Evolutionary conservation across 192 early-diverging fungal genomes (phyloP).

Genomic region (Backusella macrospora): DNA sequence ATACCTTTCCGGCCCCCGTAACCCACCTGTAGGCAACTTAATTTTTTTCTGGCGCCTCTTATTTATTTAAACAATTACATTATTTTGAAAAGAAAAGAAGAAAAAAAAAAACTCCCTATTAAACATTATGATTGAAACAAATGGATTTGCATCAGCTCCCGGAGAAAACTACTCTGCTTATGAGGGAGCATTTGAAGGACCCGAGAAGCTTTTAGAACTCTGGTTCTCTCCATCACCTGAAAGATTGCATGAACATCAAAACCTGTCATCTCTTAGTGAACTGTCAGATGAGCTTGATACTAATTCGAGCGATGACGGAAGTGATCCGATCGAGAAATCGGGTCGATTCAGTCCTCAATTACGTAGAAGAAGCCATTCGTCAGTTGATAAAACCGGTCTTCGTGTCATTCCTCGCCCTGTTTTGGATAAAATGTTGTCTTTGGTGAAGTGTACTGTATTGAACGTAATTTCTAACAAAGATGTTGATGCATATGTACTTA

Average conservation of each 20-base stretch:
- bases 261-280: conserved; percentile 3
- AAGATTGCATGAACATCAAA: conserved; percentile 24
- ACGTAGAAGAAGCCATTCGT: conserved; percentile 34
- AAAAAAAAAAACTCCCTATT: background rate
- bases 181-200: conserved; percentile 85
- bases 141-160: conserved; percentile 20
- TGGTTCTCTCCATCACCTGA: conserved; percentile 77
- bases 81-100: background rate
- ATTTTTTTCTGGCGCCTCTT: background rate
- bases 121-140: background rate
- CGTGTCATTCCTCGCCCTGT: conserved; percentile 71
- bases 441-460: conserved; percentile 93
- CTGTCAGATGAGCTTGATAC: conserved; percentile 6
- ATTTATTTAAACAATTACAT: background rate
- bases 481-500: conserved; percentile 91
- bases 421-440: conserved; percentile 93
- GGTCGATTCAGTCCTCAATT: conserved; percentile 19
- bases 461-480: conserved; percentile 82
- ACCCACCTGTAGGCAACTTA: conserved; percentile 1
- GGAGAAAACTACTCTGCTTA: conserved; percentile 44
- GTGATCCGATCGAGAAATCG: conserved; percentile 7
- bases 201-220: conserved; percentile 97
- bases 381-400: conserved; percentile 59
- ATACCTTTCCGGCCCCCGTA: conserved; percentile 8
- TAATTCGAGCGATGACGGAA: conserved; percentile 4